Evolutionary conservation across 2,329 filamentous ascomycete species (phyloP), one percentile per base, ranked within the genome.

Genomic region (Arthrobotrys entomopaga): DNA sequence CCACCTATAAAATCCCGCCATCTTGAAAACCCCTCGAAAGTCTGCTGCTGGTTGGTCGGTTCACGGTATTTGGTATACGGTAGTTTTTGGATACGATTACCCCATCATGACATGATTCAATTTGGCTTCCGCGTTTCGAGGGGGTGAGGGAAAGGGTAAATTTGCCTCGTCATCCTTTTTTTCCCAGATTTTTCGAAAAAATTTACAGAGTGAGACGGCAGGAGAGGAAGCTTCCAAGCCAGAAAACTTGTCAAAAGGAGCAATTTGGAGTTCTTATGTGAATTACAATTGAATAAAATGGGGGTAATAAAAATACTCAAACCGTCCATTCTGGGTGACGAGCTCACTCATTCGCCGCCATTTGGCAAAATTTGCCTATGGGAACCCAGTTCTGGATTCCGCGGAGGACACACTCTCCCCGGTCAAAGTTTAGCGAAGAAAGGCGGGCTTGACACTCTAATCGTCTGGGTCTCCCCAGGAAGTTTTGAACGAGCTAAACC

Each of bases 201-300:
- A 40, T 67, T 46, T 46, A 60, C n/a, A 40, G 19, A 40, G 38
- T n/a, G 58, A 22, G 42, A 56, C 26, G 60, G 61, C 42, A 60
- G 50, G 40, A 52, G 38, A 57, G 49, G 60, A 65, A 56, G 57
- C 29, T 34, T 34, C 29, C 29, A 34, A 34, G 29, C 59, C 63
- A 63, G 67, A 65, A 57, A 74, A 53, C 60, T 66, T 58, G 58
- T 66, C 53, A 34, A 72, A 64, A 67, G 43, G 56, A 58, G 65
- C 65, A 70, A 70, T 70, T 59, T 70, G 34, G 22, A 16, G 65
- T 43, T 63, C 58, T 70, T 70, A 70, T 70, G 65, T 63, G 48
- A 64, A 70, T 63, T 70, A 49, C 57, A 50, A 63, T 74, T 74
- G 64, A 66, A 74, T 74, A 74, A 74, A 74, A 74, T 66, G 70